Percentiles rank a stretch among this genome's conserved stretches.
phyloP scores from a whole-genome alignment of 345 rosid species.

The Citrus maxima region DNA sequence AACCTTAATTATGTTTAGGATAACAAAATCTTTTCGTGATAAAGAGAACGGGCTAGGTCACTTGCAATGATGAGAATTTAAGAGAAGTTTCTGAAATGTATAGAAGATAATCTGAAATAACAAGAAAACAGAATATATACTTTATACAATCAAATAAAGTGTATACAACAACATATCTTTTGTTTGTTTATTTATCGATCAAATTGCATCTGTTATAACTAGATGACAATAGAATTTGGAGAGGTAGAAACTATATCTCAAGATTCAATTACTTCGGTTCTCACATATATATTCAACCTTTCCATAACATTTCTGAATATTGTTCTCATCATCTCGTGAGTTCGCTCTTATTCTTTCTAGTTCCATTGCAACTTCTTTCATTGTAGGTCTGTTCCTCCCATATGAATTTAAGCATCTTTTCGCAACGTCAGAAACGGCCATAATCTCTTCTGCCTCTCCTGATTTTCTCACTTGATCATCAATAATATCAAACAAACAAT shows the following conservation, averaged over 20 bases:
- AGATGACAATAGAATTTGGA: not conserved
- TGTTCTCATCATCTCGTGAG: not conserved
- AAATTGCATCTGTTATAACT: not conserved
- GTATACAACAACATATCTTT: not conserved
- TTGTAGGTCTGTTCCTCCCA: conserved; percentile 7
- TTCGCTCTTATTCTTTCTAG: not conserved
- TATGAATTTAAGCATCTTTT: not conserved
- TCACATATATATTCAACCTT: not conserved
- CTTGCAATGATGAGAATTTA: too few species aligned
- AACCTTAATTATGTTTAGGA: too few species aligned
- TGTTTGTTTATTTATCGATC: too few species aligned
- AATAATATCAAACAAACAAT: not conserved
- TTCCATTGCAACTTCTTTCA: conserved; percentile 2
- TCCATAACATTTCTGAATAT: not conserved
- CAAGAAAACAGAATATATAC: too few species aligned
- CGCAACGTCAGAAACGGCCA: not conserved
- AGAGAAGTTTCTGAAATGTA: too few species aligned
- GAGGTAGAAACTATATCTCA: not conserved
- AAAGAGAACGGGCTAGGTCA: too few species aligned
- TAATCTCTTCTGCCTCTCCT: not conserved
- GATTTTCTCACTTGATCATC: not conserved
- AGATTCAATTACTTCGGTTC: not conserved
- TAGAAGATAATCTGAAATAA: too few species aligned
- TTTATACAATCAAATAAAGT: not conserved
- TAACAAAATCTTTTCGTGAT: too few species aligned